Base-by-base conservation (phyloP, 192 early-diverging fungal genomes). In the Gigaspora rosea region DNA sequence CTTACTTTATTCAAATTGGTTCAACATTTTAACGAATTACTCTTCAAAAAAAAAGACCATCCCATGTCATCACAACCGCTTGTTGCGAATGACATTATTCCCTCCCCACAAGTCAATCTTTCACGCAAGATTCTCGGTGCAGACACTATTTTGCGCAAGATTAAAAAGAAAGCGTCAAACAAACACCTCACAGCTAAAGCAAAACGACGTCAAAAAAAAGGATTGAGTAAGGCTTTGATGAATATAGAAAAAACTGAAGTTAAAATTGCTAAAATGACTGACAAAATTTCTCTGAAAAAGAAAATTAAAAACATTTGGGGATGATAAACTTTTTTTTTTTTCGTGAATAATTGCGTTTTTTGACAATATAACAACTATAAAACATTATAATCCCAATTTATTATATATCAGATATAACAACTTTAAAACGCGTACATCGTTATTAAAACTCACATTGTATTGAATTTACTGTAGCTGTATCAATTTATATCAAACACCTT, bases 131-230 rank as follows among this genome's bases (percentile, higher is more conserved):
- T 41, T 41, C 41, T 41, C 41, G 41, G 41, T 41, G 41, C 41
- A 41, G 41, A 41, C 41, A 41, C 41, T 7, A 41, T 41, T 41
- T 41, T 41, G 41, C 41, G 41, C 41, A 41, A 41, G 41, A 41
- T 41, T 41, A 41, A 41, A 7, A 41, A 41, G 41, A 41, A 41
- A 41, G 2, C 41, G 7, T 41, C 41, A 3, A 41, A 41, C 41
- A 41, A 41, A 41, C 41, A 41, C 41, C 35, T 41, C n/a, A 56
- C 22, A 16, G 8, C 71, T 13, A 73, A 73, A 46, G 71, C 35
- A n/a, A 73, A 73, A 20, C 56, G 57, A 58, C 52, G 71, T 9
- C 71, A 36, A 54, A 57, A 73, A 33, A 9, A 57, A 58, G 18
- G 48, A 4, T 36, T 57, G 11, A 41, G 15, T 4, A 56, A 32